Evolutionary conservation across 1,139 yeast genomes (phyloP).

Genomic region (Pichia sp.): DNA sequence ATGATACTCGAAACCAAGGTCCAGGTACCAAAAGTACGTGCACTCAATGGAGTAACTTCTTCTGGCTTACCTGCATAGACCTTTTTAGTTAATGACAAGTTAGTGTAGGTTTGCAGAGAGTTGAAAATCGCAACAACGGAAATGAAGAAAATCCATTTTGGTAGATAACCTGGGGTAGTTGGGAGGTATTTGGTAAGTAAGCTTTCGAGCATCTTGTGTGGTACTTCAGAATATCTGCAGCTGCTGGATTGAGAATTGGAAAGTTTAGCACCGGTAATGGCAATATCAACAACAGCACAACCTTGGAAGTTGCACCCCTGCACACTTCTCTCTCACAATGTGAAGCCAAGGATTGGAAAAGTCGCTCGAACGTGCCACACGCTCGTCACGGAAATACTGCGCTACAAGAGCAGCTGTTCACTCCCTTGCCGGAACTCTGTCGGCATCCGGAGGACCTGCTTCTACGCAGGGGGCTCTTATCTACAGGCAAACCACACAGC

Average conservation of each 20-base stretch:
- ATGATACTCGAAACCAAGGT: slow-evolving; percentile 81
- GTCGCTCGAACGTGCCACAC: background rate
- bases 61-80: slow-evolving; percentile 70
- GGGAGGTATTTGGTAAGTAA: slow-evolving; percentile 33
- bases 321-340: background rate
- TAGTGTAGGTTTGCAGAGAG: slow-evolving; percentile 79
- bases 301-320: background rate
- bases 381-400: background rate
- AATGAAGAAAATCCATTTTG: slow-evolving; percentile 70
- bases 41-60: slow-evolving; percentile 72
- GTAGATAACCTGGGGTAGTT: slow-evolving; percentile 47
- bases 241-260: no score
- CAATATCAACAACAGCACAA: background rate
- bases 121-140: slow-evolving; percentile 88
- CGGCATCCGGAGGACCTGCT: no score
- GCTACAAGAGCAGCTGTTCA: background rate
- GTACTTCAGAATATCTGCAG: background rate
- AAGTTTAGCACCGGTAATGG: no score
- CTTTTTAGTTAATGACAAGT: slow-evolving; percentile 65
- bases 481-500: no score
- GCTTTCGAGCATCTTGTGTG: slow-evolving; percentile 12
- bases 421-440: no score
- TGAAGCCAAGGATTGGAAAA: background rate
- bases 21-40: slow-evolving; percentile 98
- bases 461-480: no score